Percentiles rank a stretch among this genome's conserved stretches.
Evolutionary conservation across 345 rosid genomes (phyloP).

Genomic region (Ailanthus altissimus): DNA sequence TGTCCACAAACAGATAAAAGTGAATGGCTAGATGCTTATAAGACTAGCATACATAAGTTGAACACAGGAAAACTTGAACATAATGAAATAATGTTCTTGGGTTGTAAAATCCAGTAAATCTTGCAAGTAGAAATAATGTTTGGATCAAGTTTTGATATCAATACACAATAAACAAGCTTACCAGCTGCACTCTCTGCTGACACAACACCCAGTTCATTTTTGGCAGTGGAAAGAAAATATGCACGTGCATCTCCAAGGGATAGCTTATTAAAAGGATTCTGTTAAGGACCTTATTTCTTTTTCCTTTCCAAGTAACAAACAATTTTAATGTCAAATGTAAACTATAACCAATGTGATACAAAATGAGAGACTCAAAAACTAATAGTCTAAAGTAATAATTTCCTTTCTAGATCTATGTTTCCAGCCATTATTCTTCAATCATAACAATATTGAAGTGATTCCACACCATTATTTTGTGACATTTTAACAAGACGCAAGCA

Average conservation of each 20-base stretch:
- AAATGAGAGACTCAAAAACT: neutral
- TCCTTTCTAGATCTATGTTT: neutral
- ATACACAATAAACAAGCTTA: constrained; percentile 27
- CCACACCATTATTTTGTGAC: neutral
- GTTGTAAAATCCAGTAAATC: neutral
- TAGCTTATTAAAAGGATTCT: constrained; percentile 41
- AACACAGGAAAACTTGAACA: neutral
- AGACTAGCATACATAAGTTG: neutral
- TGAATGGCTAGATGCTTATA: neutral
- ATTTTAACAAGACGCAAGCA: neutral
- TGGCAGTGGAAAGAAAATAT: constrained; percentile 85
- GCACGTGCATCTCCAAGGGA: constrained; percentile 98
- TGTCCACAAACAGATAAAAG: neutral
- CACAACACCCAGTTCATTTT: constrained; percentile 88
- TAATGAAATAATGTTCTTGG: neutral
- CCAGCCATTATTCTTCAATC: neutral
- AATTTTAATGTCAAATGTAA: neutral
- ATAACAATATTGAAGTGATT: neutral
- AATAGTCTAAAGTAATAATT: neutral
- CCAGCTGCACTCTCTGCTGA: constrained; percentile 90
- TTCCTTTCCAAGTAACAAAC: neutral
- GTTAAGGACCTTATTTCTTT: constrained; percentile 24
- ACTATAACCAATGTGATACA: neutral
- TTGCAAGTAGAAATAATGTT: neutral
- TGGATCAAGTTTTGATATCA: neutral